Base-by-base conservation (phyloP, 305 asterid species). In the Rubia peregrina region DNA sequence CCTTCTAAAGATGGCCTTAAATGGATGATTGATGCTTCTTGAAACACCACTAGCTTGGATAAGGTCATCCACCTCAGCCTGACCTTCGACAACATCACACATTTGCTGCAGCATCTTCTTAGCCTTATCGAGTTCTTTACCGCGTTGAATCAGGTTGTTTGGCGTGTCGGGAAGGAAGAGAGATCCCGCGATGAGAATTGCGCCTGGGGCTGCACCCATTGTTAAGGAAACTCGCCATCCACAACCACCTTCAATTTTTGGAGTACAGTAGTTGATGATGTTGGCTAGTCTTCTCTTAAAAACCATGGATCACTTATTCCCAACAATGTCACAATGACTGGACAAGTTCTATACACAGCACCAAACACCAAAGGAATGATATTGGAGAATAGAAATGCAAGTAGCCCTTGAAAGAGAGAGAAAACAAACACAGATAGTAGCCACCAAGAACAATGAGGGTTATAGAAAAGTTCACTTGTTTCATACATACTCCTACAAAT, bases 191-290 rank as follows among this genome's bases (percentile, higher is more conserved):
- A 76, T 71, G 0, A 77, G 75, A 33, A 80, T 13, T 6, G 40
- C 5, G 48, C 80, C 82, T n/a, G 82, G 82, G 0, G 41, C 79
- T 17, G 77, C 82, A 7, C 80, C 85, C 80, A 75, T 56, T 3
- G 77, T 79, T 3, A 81, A 38, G 33, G 82, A 81, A 14, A 81
- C 61, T 75, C 79, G 60, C 82, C 85, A 81, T 67, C 85, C 85
- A 72, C 72, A 78, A 19, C 82, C 80, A 4, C 71, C 78, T 48
- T 72, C 73, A 74, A 78, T 81, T 42, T 75, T 78, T 56, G 61
- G 55, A 13, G 70, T 63, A 10, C 74, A 80, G 40, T 73, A 78
- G 59, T 81, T 81, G 24, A 81, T 11, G 4, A 81, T 69, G 41
- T 77, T 78, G 8, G 85, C 80, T 4, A 64, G 11, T 21, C 5